Evolutionary conservation across 306 rosid genomes (phyloP), one percentile per base, ranked within the genome.

Genomic region (Alnus rubra): DNA sequence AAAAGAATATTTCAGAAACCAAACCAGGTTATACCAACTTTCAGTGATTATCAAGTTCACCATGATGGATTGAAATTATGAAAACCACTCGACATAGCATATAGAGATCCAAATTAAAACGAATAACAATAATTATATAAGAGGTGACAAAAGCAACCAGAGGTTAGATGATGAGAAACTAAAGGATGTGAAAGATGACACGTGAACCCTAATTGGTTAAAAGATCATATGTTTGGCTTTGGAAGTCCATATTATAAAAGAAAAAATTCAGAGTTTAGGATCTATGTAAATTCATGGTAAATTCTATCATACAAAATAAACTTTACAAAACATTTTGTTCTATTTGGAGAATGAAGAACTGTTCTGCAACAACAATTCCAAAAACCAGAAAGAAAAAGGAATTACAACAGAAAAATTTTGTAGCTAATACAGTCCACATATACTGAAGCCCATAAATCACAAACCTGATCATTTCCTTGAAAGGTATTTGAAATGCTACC

Each of bases 381-480:
- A 33, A 44, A 45, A 35, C 23, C 62, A 31, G 65, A 16, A n/a
- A 39, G 3, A 33, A 49, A 16, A 8, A 74, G 31, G 5, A 58
- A 10, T 2, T 7, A 19, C 51, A 59, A 28, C 74, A 62, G 44
- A 59, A 64, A 42, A 65, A 4, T 37, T 37, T 23, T 71, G 23
- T 13, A 70, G 28, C 69, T 45, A 58, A n/a, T 42, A 42, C 3
- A 42, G 39, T 67, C 71, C 9, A 73, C n/a, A 62, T 52, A 19
- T 59, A 48, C 70, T 35, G 78, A 65, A 71, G 33, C 33, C 12
- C 50, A 74, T 60, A 71, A 58, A 77, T 68, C 76, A 69, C 80
- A 64, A 80, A 90, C 96, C 96, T 89, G 93, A 48, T 85, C 88
- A 78, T 83, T 84, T 86, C 86, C 89, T 79, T 83, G 90, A 76